phyloP scores from a whole-genome alignment of 192 early-diverging fungal genomes.

The Cladochytrium replicatum region DNA sequence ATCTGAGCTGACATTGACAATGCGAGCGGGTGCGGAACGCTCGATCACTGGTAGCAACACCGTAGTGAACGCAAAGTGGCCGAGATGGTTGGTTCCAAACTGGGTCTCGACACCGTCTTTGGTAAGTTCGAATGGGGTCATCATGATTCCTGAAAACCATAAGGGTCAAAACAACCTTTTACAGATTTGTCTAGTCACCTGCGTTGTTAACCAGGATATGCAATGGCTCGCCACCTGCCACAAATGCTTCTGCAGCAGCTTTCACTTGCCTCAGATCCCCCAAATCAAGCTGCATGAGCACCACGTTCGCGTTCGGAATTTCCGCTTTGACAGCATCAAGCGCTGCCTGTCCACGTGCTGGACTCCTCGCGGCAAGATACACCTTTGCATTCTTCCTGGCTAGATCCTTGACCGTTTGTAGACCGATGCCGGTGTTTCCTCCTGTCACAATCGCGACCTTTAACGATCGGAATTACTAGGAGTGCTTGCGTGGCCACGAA shows the following conservation, averaged over 20 bases:
- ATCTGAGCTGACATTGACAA: constrained; percentile 24
- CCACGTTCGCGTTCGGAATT: constrained; percentile 6
- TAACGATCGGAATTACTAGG: too few relatives aligned
- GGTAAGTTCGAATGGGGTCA: constrained; percentile 19
- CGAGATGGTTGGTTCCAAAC: constrained; percentile 38
- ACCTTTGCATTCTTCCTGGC: constrained; percentile 17
- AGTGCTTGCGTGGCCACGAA: too few relatives aligned
- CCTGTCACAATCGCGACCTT: constrained; percentile 30
- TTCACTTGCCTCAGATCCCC: constrained; percentile 16
- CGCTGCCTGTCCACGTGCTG: constrained; percentile 7
- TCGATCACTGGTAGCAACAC: constrained; percentile 7
- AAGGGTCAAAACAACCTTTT: too few relatives aligned
- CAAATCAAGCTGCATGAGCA: constrained; percentile 30
- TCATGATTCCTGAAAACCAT: constrained; percentile 38
- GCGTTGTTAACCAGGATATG: constrained; percentile 33
- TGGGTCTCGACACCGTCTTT: constrained; percentile 32
- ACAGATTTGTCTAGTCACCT: too few relatives aligned
- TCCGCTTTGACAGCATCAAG: constrained; percentile 12
- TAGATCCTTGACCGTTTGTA: constrained; percentile 10
- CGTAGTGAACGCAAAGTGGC: constrained; percentile 34
- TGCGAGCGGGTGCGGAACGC: constrained; percentile 6
- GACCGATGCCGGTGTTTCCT: constrained; percentile 31
- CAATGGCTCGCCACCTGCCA: constrained; percentile 8
- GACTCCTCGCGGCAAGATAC: constrained; percentile 13
- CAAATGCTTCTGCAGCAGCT: constrained; percentile 11